Conservation (phyloP, 768 basidiomycete genomes). For the Asterophora parasitica region DNA sequence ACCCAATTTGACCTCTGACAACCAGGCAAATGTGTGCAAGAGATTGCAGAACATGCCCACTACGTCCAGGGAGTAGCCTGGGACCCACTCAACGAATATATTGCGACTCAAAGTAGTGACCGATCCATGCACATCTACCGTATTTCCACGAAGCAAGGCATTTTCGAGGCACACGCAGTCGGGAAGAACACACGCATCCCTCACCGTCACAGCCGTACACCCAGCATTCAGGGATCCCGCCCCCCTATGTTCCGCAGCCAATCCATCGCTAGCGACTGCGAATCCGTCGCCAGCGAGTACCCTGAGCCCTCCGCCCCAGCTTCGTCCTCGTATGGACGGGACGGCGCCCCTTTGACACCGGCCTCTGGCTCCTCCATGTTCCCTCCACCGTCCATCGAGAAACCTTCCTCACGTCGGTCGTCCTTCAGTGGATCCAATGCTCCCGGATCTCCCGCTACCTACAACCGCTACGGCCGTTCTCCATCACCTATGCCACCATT, state of each 20-base stretch:
- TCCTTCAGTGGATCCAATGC: slow-evolving; percentile 82
- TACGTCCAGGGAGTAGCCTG: slow-evolving; percentile 99
- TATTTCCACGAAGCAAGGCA: slow-evolving; percentile 73
- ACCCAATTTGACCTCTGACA: not conserved
- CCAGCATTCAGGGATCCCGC: slow-evolving; percentile 53
- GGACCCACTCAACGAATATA: slow-evolving; percentile 96
- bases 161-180: slow-evolving; percentile 85
- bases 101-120: slow-evolving; percentile 96
- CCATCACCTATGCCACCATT: slow-evolving; percentile 90
- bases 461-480: slow-evolving; percentile 68
- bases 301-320: slow-evolving; percentile 27
- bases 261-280: slow-evolving; percentile 73
- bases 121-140: slow-evolving; percentile 93
- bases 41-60: slow-evolving; percentile 91
- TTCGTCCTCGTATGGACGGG: slow-evolving; percentile 22
- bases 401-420: slow-evolving; percentile 52
- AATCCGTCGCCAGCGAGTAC: slow-evolving; percentile 49
- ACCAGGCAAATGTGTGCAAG: slow-evolving; percentile 79
- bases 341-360: slow-evolving; percentile 51
- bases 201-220: slow-evolving; percentile 65
- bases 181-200: slow-evolving; percentile 82
- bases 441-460: slow-evolving; percentile 65
- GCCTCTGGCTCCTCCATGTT: slow-evolving; percentile 66
- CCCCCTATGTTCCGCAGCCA: slow-evolving; percentile 62
- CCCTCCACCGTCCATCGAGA: slow-evolving; percentile 64